phyloP scores from a whole-genome alignment of 495 filamentous ascomycete species.

The Corynascus novoguineensis region DNA sequence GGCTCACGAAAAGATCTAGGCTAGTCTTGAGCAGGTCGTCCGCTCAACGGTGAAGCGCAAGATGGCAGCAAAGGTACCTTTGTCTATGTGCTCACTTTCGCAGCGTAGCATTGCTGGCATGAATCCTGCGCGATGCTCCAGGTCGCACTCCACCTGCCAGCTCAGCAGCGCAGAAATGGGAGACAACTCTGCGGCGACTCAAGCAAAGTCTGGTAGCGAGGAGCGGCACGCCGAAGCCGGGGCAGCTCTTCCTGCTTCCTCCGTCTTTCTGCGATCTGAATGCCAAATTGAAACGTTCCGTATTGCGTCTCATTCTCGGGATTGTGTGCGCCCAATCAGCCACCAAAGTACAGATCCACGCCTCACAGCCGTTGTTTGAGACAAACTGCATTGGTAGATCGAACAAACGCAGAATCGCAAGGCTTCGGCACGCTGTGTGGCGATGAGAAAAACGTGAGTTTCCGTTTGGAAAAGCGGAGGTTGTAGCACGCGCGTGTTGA shows the following conservation, averaged over 20 bases:
- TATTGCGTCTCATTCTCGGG: not conserved
- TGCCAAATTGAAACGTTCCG: not conserved
- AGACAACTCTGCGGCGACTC: not conserved
- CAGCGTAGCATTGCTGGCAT: not conserved
- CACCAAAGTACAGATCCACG: not conserved
- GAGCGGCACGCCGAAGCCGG: not conserved
- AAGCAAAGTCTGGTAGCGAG: not conserved
- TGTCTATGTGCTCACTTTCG: not conserved
- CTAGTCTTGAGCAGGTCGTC: not conserved
- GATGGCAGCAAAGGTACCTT: not conserved
- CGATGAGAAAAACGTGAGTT: no score
- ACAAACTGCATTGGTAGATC: no score
- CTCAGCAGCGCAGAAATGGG: not conserved
- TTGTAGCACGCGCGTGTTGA: no score
- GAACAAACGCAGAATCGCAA: no score
- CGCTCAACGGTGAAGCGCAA: not conserved
- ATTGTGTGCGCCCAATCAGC: not conserved
- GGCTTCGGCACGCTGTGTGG: no score
- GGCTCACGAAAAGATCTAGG: not conserved
- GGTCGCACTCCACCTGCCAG: not conserved
- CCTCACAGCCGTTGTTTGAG: not conserved
- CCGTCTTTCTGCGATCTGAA: not conserved
- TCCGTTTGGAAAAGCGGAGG: no score
- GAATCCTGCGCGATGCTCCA: not conserved
- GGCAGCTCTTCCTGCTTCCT: not conserved